Evolutionary conservation across 139 green algal species (phyloP).

Genomic region (Volvox africanus): DNA sequence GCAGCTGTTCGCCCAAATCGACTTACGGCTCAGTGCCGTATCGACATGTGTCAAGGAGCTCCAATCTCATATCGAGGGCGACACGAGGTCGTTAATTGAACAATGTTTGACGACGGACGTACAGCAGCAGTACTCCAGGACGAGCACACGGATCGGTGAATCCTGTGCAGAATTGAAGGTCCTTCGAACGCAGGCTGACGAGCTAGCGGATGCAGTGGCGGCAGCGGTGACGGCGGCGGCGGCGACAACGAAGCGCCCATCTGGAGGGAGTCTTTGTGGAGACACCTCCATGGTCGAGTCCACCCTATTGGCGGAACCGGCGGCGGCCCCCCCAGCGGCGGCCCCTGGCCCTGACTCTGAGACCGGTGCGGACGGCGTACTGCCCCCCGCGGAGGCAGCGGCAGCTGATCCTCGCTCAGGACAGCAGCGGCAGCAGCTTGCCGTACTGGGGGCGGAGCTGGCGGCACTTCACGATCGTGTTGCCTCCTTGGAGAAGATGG

Average conservation of each 20-base stretch:
- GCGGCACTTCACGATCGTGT: neutral
- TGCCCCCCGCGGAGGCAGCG: no score
- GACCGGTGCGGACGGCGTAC: no score
- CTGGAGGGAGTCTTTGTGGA: no score
- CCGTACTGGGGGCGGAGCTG: slow-evolving; percentile 1
- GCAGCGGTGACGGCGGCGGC: no score
- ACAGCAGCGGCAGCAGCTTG: neutral
- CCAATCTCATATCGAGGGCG: neutral
- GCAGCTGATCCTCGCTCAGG: no score
- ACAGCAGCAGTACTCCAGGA: neutral
- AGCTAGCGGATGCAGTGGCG: neutral
- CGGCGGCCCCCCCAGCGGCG: no score
- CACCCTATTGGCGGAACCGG: no score
- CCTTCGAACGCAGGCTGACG: neutral
- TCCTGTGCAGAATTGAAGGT: neutral
- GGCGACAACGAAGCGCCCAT: no score
- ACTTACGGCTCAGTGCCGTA: neutral
- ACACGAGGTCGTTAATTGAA: neutral
- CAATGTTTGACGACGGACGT: neutral
- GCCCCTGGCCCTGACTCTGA: no score
- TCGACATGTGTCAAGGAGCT: neutral
- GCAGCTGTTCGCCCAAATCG: neutral
- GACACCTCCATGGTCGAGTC: no score
- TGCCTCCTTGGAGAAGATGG: neutral
- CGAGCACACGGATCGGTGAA: neutral